phyloP scores from a whole-genome alignment of 371 early-diverging fungal species.

The Mortierella sp. region DNA sequence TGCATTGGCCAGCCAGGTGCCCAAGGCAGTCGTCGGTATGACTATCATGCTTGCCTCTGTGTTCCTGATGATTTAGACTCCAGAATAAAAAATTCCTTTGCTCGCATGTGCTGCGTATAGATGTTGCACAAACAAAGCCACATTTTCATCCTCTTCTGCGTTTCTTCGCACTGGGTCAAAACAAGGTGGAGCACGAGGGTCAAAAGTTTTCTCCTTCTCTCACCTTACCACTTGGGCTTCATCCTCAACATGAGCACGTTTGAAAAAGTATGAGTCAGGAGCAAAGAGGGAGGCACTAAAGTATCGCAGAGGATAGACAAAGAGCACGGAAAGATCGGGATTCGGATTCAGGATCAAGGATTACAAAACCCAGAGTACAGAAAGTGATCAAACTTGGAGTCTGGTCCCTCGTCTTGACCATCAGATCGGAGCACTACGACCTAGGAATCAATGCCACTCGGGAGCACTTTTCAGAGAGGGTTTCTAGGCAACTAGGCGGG shows the following conservation, averaged over 20 bases:
- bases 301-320: background rate
- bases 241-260: constrained; percentile 53
- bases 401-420: too few species aligned
- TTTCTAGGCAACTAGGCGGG: too few species aligned
- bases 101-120: constrained; percentile 2
- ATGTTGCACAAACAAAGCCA: background rate
- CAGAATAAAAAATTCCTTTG: constrained; percentile 1
- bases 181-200: background rate
- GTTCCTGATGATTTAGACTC: constrained; percentile 18
- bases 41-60: constrained; percentile 30
- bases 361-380: too few species aligned
- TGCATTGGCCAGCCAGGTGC: constrained; percentile 27
- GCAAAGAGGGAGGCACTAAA: background rate
- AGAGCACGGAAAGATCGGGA: background rate
- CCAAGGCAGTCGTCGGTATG: constrained; percentile 30
- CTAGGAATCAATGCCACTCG: too few species aligned
- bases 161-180: constrained; percentile 1
- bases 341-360: constrained; percentile 6
- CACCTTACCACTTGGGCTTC: constrained; percentile 50
- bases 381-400: too few species aligned
- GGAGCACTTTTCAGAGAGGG: too few species aligned
- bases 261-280: constrained; percentile 42
- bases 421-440: too few species aligned
- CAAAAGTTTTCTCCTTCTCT: constrained; percentile 55
- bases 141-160: constrained; percentile 11